Conservation (phyloP, 2,329 filamentous ascomycete species). For the Pestalotiopsis sp. region DNA sequence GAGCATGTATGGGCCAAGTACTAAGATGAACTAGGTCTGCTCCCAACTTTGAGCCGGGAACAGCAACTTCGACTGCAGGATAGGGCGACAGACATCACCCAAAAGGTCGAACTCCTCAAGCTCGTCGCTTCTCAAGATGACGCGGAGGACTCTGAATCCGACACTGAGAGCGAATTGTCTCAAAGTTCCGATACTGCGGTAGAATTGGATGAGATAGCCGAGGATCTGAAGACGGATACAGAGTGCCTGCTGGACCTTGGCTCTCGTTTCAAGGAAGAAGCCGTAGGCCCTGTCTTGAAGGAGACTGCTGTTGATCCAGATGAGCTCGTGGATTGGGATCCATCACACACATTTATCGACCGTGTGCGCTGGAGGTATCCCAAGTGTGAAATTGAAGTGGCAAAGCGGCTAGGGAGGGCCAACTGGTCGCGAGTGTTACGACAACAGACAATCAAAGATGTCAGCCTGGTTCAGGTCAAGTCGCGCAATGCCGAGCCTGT, state of each 20-base stretch:
- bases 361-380: slow-evolving; percentile 15
- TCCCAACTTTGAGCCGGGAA: neutral
- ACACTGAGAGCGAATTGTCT: neutral
- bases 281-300: slow-evolving; percentile 10
- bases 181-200: neutral
- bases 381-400: neutral
- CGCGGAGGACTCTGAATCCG: slow-evolving; percentile 4
- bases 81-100: slow-evolving; percentile 3
- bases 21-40: neutral
- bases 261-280: slow-evolving; percentile 18
- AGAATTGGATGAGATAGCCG: slow-evolving; percentile 20
- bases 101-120: slow-evolving; percentile 16
- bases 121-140: slow-evolving; percentile 15
- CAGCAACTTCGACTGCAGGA: neutral
- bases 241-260: slow-evolving; percentile 22
- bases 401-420: slow-evolving; percentile 8
- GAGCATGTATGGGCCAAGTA: neutral
- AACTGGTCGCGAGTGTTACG: slow-evolving; percentile 11
- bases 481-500: neutral
- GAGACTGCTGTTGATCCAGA: slow-evolving; percentile 14
- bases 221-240: slow-evolving; percentile 22
- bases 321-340: slow-evolving; percentile 10
- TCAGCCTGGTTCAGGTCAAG: neutral
- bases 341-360: slow-evolving; percentile 14
- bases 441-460: neutral